Conservation (phyloP, 1,284 basidiomycete species). For the Melampsora abietis-canadensis region DNA sequence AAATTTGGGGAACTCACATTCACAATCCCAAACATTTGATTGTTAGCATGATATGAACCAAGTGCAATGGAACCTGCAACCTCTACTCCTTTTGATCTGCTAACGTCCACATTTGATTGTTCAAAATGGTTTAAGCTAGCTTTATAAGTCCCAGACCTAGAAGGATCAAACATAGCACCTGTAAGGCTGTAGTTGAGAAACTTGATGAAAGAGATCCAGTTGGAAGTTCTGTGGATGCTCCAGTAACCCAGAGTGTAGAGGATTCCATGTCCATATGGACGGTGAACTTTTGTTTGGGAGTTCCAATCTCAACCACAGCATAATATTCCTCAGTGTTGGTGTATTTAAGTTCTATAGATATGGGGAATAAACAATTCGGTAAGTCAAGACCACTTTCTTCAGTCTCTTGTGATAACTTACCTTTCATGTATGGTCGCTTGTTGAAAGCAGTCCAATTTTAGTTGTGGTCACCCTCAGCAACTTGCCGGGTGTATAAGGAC, state of each 20-base stretch:
- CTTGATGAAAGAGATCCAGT: conserved; percentile 56
- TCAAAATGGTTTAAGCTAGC: conserved; percentile 58
- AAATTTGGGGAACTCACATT: conserved; percentile 10
- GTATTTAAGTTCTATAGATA: neutral
- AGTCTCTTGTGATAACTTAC: too few relatives aligned
- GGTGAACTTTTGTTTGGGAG: conserved; percentile 54
- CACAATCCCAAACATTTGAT: conserved; percentile 51
- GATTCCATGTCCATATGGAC: conserved; percentile 68
- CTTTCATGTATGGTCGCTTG: too few relatives aligned
- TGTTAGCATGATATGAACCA: conserved; percentile 51
- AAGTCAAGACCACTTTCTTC: too few relatives aligned
- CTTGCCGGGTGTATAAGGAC: too few relatives aligned
- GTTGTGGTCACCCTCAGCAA: too few relatives aligned
- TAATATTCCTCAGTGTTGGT: conserved; percentile 26
- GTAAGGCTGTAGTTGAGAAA: conserved; percentile 46
- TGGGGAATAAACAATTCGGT: too few relatives aligned
- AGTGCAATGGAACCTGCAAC: conserved; percentile 60
- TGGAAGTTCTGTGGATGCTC: conserved; percentile 52
- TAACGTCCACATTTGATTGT: conserved; percentile 77
- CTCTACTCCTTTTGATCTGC: conserved; percentile 65
- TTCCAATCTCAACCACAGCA: conserved; percentile 48
- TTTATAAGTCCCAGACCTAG: conserved; percentile 47
- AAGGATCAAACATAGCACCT: conserved; percentile 48
- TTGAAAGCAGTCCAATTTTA: too few relatives aligned
- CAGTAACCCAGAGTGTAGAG: conserved; percentile 72